These are phyloP conservation scores for Brettanomyces bruxellensis DNA, from an alignment of 805 yeast species.

Conservation along the genomic window DNA sequence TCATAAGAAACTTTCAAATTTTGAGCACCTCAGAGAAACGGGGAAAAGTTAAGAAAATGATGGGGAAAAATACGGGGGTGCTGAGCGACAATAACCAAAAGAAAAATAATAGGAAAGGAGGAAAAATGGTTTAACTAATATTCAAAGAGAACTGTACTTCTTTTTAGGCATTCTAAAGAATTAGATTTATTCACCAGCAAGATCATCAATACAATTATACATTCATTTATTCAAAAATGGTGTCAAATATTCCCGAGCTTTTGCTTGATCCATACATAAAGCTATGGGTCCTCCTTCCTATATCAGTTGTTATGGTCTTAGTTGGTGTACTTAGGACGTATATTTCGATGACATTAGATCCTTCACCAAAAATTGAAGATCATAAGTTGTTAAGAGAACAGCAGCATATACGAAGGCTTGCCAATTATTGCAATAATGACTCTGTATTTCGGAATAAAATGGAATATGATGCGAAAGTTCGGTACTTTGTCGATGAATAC, in stretches of 20 bases:
- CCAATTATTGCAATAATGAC: slow-evolving; percentile 28
- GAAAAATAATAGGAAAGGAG: too few relatives aligned
- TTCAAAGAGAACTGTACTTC: too few relatives aligned
- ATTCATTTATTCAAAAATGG: background rate
- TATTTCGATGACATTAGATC: slow-evolving; percentile 50
- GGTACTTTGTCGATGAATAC: slow-evolving; percentile 13
- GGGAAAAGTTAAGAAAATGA: background rate
- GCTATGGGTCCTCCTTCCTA: slow-evolving; percentile 88
- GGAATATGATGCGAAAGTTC: slow-evolving; percentile 44
- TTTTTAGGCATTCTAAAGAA: background rate
- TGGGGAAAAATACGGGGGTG: background rate
- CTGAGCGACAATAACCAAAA: too few relatives aligned
- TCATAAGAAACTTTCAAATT: background rate
- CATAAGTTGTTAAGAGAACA: slow-evolving; percentile 47
- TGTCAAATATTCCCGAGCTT: slow-evolving; percentile 34
- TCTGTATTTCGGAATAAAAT: slow-evolving; percentile 29
- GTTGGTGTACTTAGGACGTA: slow-evolving; percentile 74
- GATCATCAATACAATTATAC: background rate
- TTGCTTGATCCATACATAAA: slow-evolving; percentile 74
- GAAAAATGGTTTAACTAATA: too few relatives aligned
- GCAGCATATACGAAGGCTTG: slow-evolving; percentile 53
- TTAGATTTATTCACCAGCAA: background rate
- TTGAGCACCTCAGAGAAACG: background rate
- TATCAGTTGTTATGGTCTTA: slow-evolving; percentile 80
- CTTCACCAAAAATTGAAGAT: slow-evolving; percentile 46